Percentiles rank a stretch among this genome's conserved stretches.
phyloP scores from a whole-genome alignment of 2,329 filamentous ascomycete species.

The Sclerotinia minor region DNA sequence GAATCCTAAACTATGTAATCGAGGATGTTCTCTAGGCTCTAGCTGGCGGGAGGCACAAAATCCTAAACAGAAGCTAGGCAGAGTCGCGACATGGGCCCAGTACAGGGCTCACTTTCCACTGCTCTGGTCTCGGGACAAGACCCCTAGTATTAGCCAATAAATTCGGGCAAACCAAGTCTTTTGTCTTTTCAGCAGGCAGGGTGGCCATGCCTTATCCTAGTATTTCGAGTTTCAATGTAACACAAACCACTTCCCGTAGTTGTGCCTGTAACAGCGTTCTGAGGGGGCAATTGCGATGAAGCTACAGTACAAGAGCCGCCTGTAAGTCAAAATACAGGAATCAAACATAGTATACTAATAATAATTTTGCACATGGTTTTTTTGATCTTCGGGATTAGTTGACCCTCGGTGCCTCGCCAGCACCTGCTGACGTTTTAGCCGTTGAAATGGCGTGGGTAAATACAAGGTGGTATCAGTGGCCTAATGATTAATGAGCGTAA shows the following conservation, averaged over 20 bases:
- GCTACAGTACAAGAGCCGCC: neutral
- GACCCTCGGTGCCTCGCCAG: neutral
- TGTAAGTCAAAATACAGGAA: neutral
- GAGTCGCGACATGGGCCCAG: neutral
- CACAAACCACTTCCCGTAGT: neutral
- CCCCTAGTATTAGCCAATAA: constrained; percentile 7
- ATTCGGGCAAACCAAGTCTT: neutral
- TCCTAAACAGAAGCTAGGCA: neutral
- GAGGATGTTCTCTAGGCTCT: neutral
- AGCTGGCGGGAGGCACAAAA: constrained; percentile 13
- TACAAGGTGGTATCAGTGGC: constrained; percentile 9
- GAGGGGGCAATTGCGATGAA: neutral
- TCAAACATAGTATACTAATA: neutral
- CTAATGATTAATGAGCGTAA: neutral
- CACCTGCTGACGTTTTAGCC: constrained; percentile 9
- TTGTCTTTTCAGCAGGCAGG: neutral
- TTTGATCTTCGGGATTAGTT: constrained; percentile 8
- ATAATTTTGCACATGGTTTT: neutral
- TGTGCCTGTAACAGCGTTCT: neutral
- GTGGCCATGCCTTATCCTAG: constrained; percentile 13
- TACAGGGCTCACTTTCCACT: constrained; percentile 18
- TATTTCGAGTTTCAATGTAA: constrained; percentile 9
- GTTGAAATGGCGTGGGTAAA: constrained; percentile 14
- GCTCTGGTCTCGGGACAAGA: constrained; percentile 22
- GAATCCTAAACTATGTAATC: neutral